Conservation (phyloP, 2,329 filamentous ascomycete genomes). For the Phyllosticta capitalensis region DNA sequence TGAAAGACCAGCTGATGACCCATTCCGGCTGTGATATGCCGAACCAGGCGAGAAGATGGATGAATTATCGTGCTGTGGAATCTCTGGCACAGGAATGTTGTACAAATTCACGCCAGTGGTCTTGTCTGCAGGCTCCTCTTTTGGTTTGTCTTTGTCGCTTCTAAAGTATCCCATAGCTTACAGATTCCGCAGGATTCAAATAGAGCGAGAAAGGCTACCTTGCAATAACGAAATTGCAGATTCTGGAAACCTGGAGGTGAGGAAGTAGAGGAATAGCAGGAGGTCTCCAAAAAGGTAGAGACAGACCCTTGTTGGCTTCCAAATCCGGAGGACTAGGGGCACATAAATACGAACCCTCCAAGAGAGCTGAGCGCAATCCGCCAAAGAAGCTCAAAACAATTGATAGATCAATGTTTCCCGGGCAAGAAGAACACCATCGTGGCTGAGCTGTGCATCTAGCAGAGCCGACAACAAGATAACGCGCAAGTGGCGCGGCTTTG, state of each 20-base stretch:
- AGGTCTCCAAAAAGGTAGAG: background rate
- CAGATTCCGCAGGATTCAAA: background rate
- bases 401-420: background rate
- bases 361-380: background rate
- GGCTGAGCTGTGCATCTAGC: background rate
- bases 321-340: background rate
- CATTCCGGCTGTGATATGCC: conserved; percentile 5
- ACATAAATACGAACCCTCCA: background rate
- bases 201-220: background rate
- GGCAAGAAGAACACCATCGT: background rate
- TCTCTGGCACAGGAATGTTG: background rate
- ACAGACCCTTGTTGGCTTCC: background rate
- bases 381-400: background rate
- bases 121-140: background rate
- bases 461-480: background rate
- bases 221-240: background rate
- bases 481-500: background rate
- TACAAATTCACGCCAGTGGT: background rate
- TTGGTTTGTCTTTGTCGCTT: background rate
- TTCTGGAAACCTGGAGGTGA: background rate
- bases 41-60: background rate
- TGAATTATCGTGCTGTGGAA: background rate
- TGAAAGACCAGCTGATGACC: background rate
- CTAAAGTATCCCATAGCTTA: background rate
- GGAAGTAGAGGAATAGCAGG: background rate